Conservation (phyloP, 1,139 yeast species). For the Geotrichum fermentans region DNA sequence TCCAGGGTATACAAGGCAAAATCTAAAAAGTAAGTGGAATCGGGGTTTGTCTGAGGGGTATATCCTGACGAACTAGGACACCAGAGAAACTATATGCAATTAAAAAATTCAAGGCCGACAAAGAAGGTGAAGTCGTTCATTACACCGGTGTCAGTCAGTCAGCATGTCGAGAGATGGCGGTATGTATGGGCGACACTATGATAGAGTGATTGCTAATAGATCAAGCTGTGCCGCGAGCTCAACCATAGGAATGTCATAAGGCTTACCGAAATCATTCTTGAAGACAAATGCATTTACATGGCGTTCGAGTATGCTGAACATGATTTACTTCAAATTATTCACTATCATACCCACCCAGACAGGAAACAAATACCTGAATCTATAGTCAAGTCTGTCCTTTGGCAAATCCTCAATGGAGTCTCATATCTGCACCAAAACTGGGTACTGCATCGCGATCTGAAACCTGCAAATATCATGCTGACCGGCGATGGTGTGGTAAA, state of each 20-base stretch:
- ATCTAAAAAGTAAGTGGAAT: constrained; percentile 29
- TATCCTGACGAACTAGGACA: constrained; percentile 3
- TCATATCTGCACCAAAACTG: constrained; percentile 89
- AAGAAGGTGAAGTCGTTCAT: constrained; percentile 82
- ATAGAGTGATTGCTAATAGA: neutral
- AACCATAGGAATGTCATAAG: constrained; percentile 73
- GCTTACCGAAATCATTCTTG: constrained; percentile 79
- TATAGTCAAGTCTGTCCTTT: constrained; percentile 75
- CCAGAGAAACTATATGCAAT: constrained; percentile 52
- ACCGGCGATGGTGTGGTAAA: constrained; percentile 83
- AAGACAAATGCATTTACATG: constrained; percentile 88
- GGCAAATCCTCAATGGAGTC: constrained; percentile 91
- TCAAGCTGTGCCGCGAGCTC: constrained; percentile 72
- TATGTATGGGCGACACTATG: constrained; percentile 3
- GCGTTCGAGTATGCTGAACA: constrained; percentile 95
- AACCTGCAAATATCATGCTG: constrained; percentile 98
- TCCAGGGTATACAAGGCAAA: constrained; percentile 83
- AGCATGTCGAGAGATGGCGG: constrained; percentile 92
- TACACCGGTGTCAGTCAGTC: constrained; percentile 95
- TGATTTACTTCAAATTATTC: constrained; percentile 87
- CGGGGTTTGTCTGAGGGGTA: constrained; percentile 19
- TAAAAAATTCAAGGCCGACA: constrained; percentile 90
- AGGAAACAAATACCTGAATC: constrained; percentile 69
- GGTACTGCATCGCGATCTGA: constrained; percentile 91
- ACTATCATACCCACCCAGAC: constrained; percentile 88